phyloP scores from a whole-genome alignment of 306 rosid species.

The Trichosanthes cucumerina region DNA sequence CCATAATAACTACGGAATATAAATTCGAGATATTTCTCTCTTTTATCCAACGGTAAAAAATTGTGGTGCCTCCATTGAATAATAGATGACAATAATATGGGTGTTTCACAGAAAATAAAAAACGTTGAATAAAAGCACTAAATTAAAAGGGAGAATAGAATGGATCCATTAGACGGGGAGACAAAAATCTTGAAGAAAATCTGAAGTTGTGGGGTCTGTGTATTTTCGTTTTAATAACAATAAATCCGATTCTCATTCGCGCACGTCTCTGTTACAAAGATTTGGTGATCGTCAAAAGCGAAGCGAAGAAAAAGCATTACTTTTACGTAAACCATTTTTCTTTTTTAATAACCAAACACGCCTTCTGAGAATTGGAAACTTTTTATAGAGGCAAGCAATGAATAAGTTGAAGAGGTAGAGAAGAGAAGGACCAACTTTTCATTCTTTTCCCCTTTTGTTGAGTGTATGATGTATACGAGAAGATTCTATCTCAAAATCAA shows the following conservation, averaged over 20 bases:
- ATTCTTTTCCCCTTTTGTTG: too few species aligned
- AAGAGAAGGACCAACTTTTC: too few species aligned
- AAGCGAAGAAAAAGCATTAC: neutral
- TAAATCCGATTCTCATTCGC: conserved; percentile 8
- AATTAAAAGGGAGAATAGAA: neutral
- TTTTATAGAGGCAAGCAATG: too few species aligned
- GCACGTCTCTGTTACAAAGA: conserved; percentile 3
- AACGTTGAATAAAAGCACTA: neutral
- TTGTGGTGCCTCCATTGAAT: too few species aligned
- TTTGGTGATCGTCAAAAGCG: neutral
- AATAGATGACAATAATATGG: neutral
- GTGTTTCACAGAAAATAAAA: neutral
- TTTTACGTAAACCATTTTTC: neutral
- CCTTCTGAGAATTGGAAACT: neutral
- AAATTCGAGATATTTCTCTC: too few species aligned
- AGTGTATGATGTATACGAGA: too few species aligned
- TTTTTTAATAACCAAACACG: neutral
- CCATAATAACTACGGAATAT: too few species aligned
- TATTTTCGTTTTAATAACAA: conserved; percentile 1
- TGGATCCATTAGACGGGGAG: neutral
- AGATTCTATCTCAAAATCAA: too few species aligned
- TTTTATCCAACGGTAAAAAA: too few species aligned
- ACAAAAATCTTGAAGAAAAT: conserved; percentile 5
- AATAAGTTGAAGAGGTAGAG: too few species aligned
- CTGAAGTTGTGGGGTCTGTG: neutral